These are phyloP conservation scores for Orobanche coerulescens DNA, from an alignment of 257 asterid species.

Conservation along the genomic window DNA sequence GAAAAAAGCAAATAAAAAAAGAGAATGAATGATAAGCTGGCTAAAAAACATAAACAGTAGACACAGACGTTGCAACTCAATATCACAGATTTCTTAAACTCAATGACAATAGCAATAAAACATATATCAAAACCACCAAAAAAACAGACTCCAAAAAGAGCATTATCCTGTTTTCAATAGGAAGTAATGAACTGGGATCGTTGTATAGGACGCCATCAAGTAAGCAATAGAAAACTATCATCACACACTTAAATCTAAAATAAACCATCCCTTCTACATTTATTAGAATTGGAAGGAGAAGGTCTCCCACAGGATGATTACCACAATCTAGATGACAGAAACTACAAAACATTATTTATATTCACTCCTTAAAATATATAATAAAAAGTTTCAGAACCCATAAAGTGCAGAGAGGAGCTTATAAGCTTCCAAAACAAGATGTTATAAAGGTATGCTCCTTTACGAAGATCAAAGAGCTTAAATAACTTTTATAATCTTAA, in stretches of 20 bases:
- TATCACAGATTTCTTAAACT: not conserved
- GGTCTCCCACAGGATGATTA: not conserved
- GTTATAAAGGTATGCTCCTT: not conserved
- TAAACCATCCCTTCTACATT: not conserved
- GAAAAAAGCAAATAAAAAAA: not conserved
- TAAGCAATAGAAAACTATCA: conserved; percentile 4
- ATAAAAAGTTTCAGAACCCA: not conserved
- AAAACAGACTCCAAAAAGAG: not conserved
- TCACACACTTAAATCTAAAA: not conserved
- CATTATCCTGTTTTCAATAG: not conserved
- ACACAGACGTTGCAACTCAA: not conserved
- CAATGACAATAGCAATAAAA: not conserved
- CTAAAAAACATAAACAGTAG: not conserved
- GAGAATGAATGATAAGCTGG: conserved; percentile 1
- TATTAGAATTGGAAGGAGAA: not conserved
- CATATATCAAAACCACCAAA: conserved; percentile 6
- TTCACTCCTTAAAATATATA: not conserved
- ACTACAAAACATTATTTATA: not conserved
- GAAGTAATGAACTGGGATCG: not conserved
- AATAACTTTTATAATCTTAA: not conserved
- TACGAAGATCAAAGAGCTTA: not conserved
- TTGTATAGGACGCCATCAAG: not conserved
- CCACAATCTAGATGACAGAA: not conserved
- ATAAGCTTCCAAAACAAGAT: not conserved
- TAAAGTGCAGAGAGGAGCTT: not conserved